Percentiles rank a stretch among this genome's conserved stretches.
phyloP scores from a whole-genome alignment of 352 stramenopile genomes.

The Elongisporangium anandrum region DNA sequence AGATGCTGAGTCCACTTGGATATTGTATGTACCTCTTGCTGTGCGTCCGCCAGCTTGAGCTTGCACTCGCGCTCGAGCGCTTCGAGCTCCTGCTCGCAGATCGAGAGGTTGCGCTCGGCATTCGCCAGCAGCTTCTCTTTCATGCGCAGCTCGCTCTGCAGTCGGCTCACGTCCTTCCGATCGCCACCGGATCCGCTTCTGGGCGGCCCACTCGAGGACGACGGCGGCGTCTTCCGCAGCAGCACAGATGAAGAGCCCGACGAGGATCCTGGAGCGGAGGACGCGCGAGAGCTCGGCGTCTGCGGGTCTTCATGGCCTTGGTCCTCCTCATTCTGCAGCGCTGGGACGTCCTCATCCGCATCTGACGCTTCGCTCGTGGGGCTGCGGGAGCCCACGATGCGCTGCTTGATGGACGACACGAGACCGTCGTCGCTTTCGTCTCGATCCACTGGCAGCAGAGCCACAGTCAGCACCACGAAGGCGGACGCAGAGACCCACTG shows the following conservation, averaged over 20 bases:
- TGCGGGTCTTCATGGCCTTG: no score
- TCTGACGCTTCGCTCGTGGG: no score
- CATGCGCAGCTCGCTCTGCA: slow-evolving; percentile 46
- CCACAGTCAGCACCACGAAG: not conserved
- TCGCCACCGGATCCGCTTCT: slow-evolving; percentile 7
- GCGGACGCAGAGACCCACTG: slow-evolving; percentile 4
- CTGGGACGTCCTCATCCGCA: no score
- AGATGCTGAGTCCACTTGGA: not conserved
- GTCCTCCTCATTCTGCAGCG: no score
- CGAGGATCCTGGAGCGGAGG: no score
- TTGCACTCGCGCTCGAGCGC: slow-evolving; percentile 73
- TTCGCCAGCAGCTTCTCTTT: slow-evolving; percentile 62
- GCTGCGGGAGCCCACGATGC: no score
- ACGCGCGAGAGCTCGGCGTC: no score
- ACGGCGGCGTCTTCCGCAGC: not conserved
- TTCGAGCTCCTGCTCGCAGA: slow-evolving; percentile 76
- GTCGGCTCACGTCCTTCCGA: slow-evolving; percentile 47
- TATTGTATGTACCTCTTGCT: slow-evolving; percentile 33
- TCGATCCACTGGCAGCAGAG: no score
- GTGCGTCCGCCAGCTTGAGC: slow-evolving; percentile 57
- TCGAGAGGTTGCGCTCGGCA: slow-evolving; percentile 49
- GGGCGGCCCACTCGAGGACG: slow-evolving; percentile 6
- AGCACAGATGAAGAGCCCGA: no score
- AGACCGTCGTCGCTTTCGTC: slow-evolving; percentile 9
- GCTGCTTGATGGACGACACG: not conserved